These are phyloP conservation scores for Leccinum fallax DNA, from an alignment of 1,284 basidiomycete species.

Conservation along the genomic window DNA sequence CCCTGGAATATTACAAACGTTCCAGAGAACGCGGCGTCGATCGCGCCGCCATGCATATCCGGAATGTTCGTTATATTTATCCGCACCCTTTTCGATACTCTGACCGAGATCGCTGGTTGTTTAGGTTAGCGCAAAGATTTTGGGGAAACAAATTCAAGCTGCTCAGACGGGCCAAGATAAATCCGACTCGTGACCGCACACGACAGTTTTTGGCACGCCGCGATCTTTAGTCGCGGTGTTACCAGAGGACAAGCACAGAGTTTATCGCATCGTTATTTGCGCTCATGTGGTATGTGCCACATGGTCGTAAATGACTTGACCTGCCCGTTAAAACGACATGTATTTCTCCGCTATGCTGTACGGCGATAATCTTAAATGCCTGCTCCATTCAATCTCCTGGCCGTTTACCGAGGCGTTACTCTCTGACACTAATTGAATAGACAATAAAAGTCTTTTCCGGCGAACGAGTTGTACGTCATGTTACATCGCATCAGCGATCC, in stretches of 20 bases:
- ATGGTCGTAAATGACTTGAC: constrained; percentile 17
- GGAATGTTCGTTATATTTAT: constrained; percentile 60
- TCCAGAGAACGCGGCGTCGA: constrained; percentile 82
- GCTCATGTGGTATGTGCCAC: constrained; percentile 8
- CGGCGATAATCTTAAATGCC: constrained; percentile 17
- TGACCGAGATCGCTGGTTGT: constrained; percentile 15
- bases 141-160: constrained; percentile 62
- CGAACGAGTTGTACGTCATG: constrained; percentile 24
- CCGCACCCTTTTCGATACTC: constrained; percentile 14
- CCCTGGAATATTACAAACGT: constrained; percentile 78
- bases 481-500: constrained; percentile 21
- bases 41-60: constrained; percentile 82
- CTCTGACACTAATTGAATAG: constrained; percentile 18
- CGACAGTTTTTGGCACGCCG: constrained; percentile 6
- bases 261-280: constrained; percentile 22
- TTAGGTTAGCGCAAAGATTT: constrained; percentile 79
- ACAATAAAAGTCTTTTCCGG: constrained; percentile 26
- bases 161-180: constrained; percentile 39
- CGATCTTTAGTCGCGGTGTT: constrained; percentile 7
- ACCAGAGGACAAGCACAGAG: constrained; percentile 11
- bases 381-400: constrained; percentile 37
- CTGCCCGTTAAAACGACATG: constrained; percentile 11
- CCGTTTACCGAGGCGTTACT: constrained; percentile 28
- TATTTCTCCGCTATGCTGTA: constrained; percentile 12
- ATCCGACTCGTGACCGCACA: constrained; percentile 29